These are phyloP conservation scores for Endothia cerciana DNA, from an alignment of 2,329 filamentous ascomycete species.

Conservation along the genomic window DNA sequence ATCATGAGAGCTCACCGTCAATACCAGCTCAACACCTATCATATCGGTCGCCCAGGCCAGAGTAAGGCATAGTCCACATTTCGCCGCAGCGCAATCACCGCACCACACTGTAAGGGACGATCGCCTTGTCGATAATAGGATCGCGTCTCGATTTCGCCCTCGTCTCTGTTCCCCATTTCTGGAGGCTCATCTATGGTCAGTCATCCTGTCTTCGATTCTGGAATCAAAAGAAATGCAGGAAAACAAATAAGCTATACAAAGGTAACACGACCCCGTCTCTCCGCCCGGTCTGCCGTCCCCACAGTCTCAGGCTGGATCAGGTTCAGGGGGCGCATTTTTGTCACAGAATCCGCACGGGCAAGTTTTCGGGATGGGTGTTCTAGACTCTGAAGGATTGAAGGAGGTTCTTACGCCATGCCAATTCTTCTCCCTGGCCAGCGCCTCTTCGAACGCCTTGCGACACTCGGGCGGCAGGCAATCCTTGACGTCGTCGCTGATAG, in stretches of 20 bases:
- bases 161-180: conserved; percentile 71
- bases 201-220: not conserved
- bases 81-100: conserved; percentile 25
- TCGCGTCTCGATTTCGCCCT: conserved; percentile 55
- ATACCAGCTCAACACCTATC: not conserved
- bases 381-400: not conserved
- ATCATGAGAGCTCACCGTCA: not conserved
- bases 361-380: not conserved
- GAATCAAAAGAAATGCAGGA: not conserved
- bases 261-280: not conserved
- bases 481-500: conserved; percentile 67
- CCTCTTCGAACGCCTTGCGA: conserved; percentile 71
- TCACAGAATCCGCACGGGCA: not conserved
- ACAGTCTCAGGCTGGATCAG: conserved; percentile 3
- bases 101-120: conserved; percentile 60
- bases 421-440: conserved; percentile 63
- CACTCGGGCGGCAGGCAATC: conserved; percentile 72
- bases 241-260: not conserved
- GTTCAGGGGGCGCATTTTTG: not conserved
- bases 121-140: conserved; percentile 66
- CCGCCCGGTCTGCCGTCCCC: not conserved
- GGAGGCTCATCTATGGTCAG: not conserved
- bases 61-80: not conserved
- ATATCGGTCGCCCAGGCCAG: not conserved
- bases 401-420: conserved; percentile 62